Conservation (phyloP, 2,329 filamentous ascomycete species). For the Botryotinia calthae region DNA sequence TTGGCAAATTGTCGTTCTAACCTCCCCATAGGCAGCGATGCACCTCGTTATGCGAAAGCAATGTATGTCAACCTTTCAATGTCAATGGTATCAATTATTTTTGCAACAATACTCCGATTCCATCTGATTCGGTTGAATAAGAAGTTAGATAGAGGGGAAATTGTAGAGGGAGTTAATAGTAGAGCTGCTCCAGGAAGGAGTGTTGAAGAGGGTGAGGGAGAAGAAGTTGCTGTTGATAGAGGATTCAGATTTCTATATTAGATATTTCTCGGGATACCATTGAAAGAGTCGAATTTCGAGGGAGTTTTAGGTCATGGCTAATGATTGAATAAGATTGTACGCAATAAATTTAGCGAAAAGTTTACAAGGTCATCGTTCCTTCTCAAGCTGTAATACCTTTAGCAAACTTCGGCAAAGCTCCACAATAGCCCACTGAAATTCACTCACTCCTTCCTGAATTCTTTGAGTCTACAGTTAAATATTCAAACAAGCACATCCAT, state of each 20-base stretch:
- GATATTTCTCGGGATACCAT: not conserved
- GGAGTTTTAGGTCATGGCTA: not conserved
- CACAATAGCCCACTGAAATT: not conserved
- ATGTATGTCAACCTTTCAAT: conserved; percentile 68
- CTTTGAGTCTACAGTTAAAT: not conserved
- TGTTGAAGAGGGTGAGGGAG: conserved; percentile 9
- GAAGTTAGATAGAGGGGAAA: conserved; percentile 62
- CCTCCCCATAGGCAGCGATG: not conserved
- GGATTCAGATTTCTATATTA: conserved; percentile 13
- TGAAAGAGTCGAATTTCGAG: not conserved
- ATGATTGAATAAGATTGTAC: not conserved
- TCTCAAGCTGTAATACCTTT: not conserved
- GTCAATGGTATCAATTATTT: conserved; percentile 60
- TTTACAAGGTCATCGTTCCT: not conserved
- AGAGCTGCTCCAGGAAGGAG: not conserved
- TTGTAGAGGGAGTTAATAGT: conserved; percentile 43
- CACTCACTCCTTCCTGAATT: not conserved
- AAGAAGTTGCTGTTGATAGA: conserved; percentile 17
- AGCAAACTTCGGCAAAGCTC: not conserved
- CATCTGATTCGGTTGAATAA: conserved; percentile 65
- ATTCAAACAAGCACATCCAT: not conserved
- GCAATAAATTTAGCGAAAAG: not conserved
- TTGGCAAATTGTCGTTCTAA: not conserved
- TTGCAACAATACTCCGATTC: conserved; percentile 60
- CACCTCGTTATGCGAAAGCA: conserved; percentile 41